Conservation (phyloP, 208 protist species). For the Leishmania turanica region DNA sequence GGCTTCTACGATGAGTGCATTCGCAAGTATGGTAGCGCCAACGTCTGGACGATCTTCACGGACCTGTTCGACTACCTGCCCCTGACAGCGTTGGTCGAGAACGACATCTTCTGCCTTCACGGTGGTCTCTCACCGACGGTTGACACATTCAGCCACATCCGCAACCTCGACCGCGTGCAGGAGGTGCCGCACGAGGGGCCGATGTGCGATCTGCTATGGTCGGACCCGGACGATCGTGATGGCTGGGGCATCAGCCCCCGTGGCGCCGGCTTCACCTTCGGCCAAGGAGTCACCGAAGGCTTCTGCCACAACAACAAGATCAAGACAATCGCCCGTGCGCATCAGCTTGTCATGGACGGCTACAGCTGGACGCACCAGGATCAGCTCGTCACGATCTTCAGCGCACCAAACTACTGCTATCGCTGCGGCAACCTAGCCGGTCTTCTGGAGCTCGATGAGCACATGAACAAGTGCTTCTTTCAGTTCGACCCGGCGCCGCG, state of each 20-base stretch:
- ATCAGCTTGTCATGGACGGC: slow-evolving; percentile 98
- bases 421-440: slow-evolving; percentile 97
- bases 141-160: slow-evolving; percentile 95
- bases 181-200: slow-evolving; percentile 99
- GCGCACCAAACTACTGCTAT: slow-evolving; percentile 99
- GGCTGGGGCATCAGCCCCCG: slow-evolving; percentile 98
- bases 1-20: slow-evolving; percentile 99
- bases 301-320: slow-evolving; percentile 99
- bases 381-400: slow-evolving; percentile 99
- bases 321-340: slow-evolving; percentile 95
- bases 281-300: slow-evolving; percentile 97
- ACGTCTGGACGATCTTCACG: slow-evolving; percentile 97
- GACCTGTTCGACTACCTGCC: slow-evolving; percentile 99
- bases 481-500: slow-evolving; percentile 99
- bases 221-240: slow-evolving; percentile 96
- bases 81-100: slow-evolving; percentile 97
- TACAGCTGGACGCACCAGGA: slow-evolving; percentile 99
- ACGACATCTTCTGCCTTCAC: slow-evolving; percentile 98
- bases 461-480: slow-evolving; percentile 98
- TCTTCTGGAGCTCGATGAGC: slow-evolving; percentile 99
- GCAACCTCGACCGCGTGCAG: slow-evolving; percentile 95
- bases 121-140: slow-evolving; percentile 95
- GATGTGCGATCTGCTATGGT: slow-evolving; percentile 99
- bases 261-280: slow-evolving; percentile 98
- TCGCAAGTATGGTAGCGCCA: slow-evolving; percentile 96